Percentiles rank a stretch among this genome's conserved stretches.
These are phyloP conservation scores for Penicillium tannophilum DNA, from an alignment of 495 filamentous ascomycete genomes.

Conservation along the genomic window DNA sequence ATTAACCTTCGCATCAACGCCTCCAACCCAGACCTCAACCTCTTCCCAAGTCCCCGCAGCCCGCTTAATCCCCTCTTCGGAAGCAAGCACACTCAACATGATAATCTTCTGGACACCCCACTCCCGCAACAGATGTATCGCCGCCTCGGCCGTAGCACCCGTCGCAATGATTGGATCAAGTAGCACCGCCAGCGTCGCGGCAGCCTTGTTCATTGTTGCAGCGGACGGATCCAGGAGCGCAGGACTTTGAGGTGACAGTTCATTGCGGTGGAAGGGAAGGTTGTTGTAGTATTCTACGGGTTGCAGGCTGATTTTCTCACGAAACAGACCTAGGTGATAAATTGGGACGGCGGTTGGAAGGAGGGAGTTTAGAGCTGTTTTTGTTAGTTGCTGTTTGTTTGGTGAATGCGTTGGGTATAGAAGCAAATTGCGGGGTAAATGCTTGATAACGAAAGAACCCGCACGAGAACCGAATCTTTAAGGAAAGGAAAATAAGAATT, in stretches of 20 bases:
- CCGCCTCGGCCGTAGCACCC: conserved; percentile 84
- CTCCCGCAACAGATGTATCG: conserved; percentile 84
- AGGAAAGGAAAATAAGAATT: conserved; percentile 1
- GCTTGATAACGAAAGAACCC: background rate
- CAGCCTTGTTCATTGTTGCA: conserved; percentile 35
- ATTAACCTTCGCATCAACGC: conserved; percentile 71
- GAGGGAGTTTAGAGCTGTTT: conserved; percentile 73
- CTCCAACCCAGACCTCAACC: conserved; percentile 82
- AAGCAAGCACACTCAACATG: conserved; percentile 75
- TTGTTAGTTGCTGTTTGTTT: conserved; percentile 4
- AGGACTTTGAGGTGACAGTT: conserved; percentile 29
- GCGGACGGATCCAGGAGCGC: conserved; percentile 35
- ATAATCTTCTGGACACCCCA: conserved; percentile 87
- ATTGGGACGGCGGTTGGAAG: conserved; percentile 81
- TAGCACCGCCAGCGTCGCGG: conserved; percentile 71
- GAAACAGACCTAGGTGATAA: conserved; percentile 92
- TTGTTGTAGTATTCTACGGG: conserved; percentile 99
- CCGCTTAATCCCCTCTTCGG: conserved; percentile 61
- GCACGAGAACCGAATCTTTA: background rate
- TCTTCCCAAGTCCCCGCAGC: conserved; percentile 75
- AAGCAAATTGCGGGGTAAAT: too few relatives aligned
- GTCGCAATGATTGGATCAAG: conserved; percentile 94
- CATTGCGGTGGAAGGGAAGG: conserved; percentile 70
- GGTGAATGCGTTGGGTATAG: background rate
- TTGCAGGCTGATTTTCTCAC: conserved; percentile 78